Evolutionary conservation across 208 protist genomes (phyloP), one percentile per base, ranked within the genome.

Genomic region (Wallacemonas sp.): DNA sequence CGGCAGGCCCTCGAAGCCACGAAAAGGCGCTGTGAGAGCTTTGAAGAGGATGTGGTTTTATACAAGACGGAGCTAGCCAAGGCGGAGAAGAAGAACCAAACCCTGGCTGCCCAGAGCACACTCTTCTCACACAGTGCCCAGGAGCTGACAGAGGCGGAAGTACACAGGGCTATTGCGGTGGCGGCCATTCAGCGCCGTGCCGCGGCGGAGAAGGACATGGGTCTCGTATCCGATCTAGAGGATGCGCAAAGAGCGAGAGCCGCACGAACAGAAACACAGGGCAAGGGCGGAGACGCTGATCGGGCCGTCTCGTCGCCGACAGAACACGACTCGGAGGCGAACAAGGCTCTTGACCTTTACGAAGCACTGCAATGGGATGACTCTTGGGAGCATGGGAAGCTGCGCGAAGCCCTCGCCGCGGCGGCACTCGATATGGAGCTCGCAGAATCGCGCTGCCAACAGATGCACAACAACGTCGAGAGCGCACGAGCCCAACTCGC

Each of bases 401-500:
- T 96, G 67, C 87, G 87, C 6, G 90, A 96, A 77, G 82, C 83
- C 1, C 65, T 96, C n/a, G 69, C 87, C 22, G 80, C 83, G 1
- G 84, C 90, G 4, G 82, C 79, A n/a, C 77, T 93, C 27, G 90
- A 96, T 49, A 75, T 93, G 56, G 87, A 93, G 62, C 72, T 93
- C n/a, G 84, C 90, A 2, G 68, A 91, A 36, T 79, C 79, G n/a
- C 90, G 84, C 17, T 84, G 76, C 49, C 47, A 80, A 44, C 81
- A 92, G 51, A 82, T 91, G 80, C 45, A 22, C 17, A 77, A 77
- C 30, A 79, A 90, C 68, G 62, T 83, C n/a, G 77, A 93, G 41
- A 71, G 88, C 46, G 51, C 27, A n/a, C 62, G 80, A 22, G 59
- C 28, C 11, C 24, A 75, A 38, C 54, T 90, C 45, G 59, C 67